These are phyloP conservation scores for Neurospora sp. DNA, from an alignment of 495 filamentous ascomycete genomes.

Conservation along the genomic window DNA sequence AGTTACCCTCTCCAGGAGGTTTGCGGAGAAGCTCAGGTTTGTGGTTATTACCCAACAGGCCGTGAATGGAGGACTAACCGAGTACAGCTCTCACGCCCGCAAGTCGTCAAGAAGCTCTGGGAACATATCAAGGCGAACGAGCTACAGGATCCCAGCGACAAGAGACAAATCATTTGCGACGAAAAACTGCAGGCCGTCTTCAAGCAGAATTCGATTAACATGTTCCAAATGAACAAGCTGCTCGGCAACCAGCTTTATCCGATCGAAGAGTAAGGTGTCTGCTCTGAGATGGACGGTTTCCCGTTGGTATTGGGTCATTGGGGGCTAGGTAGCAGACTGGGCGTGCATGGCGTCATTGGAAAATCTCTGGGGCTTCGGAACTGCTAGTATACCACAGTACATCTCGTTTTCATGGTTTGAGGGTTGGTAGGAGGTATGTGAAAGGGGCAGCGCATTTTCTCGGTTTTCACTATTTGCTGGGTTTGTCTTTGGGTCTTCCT, in stretches of 20 bases:
- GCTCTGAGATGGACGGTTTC: not conserved
- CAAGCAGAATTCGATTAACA: conserved; percentile 81
- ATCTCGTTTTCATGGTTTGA: not conserved
- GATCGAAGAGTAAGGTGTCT: conserved; percentile 21
- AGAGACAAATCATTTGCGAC: conserved; percentile 87
- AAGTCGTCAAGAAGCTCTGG: conserved; percentile 94
- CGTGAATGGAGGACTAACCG: conserved; percentile 6
- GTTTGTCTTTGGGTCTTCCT: not conserved
- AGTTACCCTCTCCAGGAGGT: conserved; percentile 40
- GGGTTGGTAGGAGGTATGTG: not conserved
- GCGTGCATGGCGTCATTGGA: conserved; percentile 22
- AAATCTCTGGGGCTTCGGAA: conserved; percentile 2
- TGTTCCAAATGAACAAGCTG: conserved; percentile 91
- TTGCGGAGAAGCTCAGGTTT: conserved; percentile 50
- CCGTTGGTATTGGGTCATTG: not conserved
- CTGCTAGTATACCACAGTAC: not conserved
- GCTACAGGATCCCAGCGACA: conserved; percentile 83
- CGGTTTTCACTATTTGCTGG: not conserved
- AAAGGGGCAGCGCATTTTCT: not conserved
- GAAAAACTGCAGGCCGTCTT: conserved; percentile 83
- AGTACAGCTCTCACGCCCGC: conserved; percentile 71
- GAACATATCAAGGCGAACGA: conserved; percentile 78
- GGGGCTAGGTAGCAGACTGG: not conserved
- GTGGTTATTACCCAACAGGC: conserved; percentile 5
- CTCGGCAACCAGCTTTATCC: conserved; percentile 47